phyloP scores from a whole-genome alignment of 2,329 filamentous ascomycete genomes.

The Ophiocordyceps sinensis region DNA sequence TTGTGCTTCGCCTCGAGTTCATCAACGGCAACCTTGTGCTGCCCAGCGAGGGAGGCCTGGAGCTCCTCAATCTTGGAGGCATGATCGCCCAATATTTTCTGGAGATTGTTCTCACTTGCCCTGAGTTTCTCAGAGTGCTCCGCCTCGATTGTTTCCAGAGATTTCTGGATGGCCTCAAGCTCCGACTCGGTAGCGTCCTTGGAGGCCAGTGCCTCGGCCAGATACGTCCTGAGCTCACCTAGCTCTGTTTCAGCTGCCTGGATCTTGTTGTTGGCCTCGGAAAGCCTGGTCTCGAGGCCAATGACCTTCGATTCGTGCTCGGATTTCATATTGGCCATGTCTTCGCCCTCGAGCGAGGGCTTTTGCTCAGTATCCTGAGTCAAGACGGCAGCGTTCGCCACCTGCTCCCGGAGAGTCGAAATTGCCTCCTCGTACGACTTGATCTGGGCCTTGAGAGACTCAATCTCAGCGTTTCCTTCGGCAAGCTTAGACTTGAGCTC shows the following conservation, averaged over 20 bases:
- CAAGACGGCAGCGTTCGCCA: conserved; percentile 24
- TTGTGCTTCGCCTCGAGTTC: conserved; percentile 39
- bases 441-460: conserved; percentile 41
- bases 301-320: conserved; percentile 35
- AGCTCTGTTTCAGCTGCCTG: conserved; percentile 35
- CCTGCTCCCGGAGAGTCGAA: conserved; percentile 35
- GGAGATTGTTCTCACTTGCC: conserved; percentile 17
- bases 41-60: conserved; percentile 30
- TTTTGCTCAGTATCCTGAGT: conserved; percentile 24
- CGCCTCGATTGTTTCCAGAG: conserved; percentile 28
- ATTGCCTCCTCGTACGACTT: conserved; percentile 40
- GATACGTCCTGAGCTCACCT: conserved; percentile 32
- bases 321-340: conserved; percentile 32
- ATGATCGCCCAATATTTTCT: conserved; percentile 30
- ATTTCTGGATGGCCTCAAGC: conserved; percentile 31
- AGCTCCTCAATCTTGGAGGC: conserved; percentile 33
- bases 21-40: conserved; percentile 33
- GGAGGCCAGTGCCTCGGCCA: conserved; percentile 30
- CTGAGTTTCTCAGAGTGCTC: conserved; percentile 19
- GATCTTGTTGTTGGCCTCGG: conserved; percentile 35
- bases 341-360: conserved; percentile 24
- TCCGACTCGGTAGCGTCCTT: conserved; percentile 35
- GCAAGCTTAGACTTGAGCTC: conserved; percentile 45
- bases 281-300: conserved; percentile 29
- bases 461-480: conserved; percentile 42